Evolutionary conservation across 192 early-diverging fungal genomes (phyloP), one percentile per base, ranked within the genome.

Genomic region (Linnemannia zychae): DNA sequence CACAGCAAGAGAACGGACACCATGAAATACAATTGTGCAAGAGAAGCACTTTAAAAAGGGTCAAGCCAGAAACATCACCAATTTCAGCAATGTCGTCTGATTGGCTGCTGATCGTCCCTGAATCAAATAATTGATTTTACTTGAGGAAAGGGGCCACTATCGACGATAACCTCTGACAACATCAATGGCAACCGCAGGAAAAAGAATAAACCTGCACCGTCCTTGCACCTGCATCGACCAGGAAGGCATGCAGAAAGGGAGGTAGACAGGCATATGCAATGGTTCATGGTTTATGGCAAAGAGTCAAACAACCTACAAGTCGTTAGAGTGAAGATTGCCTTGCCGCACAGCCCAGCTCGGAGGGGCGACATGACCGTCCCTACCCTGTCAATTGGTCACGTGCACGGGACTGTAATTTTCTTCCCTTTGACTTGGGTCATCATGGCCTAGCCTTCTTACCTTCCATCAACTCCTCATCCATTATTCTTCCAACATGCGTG

Each of bases 401-500:
- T 63, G 57, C 11, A 57, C 20, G 7, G 12, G 57, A 1, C 2
- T 24, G n/a, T 11, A 20, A 36, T n/a, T 13, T 46, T 46, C 22
- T 31, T 48, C 7, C 3, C 5, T 1, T 52, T 28, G 37, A 31
- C 15, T 50, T 72, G 40, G 1, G 16, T 20, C 34, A 69, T 69
- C 67, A 40, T 70, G 24, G 37, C 28, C 47, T 52, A 48, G 50
- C 72, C 46, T 49, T 50, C 20, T 81, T 65, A 57, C 63, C 63
- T 36, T 72, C 24, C 36, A 63, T 70, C 44, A 63, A 63, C 57
- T 63, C 57, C 57, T 60, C 57, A 63, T 63, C 70, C 17, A 37
- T 7, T 71, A 67, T 18, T 31, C 71, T 48, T 78, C 82, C 71
- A 88, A 81, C 57, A 91, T 92, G 87, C 90, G 90, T 81, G 89